Evolutionary conservation across 768 basidiomycete genomes (phyloP).

Genomic region (Serendipita vermifera): DNA sequence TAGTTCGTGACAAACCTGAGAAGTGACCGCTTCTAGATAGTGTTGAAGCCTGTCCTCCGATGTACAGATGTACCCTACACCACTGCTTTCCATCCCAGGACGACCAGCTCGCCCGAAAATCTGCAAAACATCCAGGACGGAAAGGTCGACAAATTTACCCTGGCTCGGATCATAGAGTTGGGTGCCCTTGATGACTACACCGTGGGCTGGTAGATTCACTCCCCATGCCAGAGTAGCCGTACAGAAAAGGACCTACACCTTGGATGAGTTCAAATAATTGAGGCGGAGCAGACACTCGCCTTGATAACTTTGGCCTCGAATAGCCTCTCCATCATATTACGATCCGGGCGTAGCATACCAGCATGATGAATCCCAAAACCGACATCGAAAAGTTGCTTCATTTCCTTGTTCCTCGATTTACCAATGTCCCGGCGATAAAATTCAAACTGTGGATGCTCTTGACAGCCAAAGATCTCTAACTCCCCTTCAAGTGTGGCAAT

Average conservation of each 20-base stretch:
- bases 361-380: conserved; percentile 99
- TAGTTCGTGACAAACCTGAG: conserved; percentile 45
- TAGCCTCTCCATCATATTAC: conserved; percentile 90
- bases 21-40: conserved; percentile 76
- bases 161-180: conserved; percentile 87
- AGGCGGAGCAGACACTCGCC: conserved; percentile 30
- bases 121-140: conserved; percentile 90
- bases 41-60: conserved; percentile 85
- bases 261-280: neutral
- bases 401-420: conserved; percentile 83
- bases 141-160: conserved; percentile 83
- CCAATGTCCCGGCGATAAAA: conserved; percentile 66
- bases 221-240: conserved; percentile 99
- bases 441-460: conserved; percentile 66
- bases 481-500: conserved; percentile 56
- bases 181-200: conserved; percentile 95
- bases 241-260: conserved; percentile 88
- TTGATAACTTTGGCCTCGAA: conserved; percentile 87
- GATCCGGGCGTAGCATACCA: conserved; percentile 88
- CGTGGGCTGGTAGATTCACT: conserved; percentile 96
- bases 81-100: conserved; percentile 76
- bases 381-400: conserved; percentile 82
- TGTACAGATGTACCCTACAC: conserved; percentile 95
- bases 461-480: conserved; percentile 64
- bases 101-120: conserved; percentile 95